phyloP scores from a whole-genome alignment of 2,329 filamentous ascomycete species.

The Colletotrichum sublineola region DNA sequence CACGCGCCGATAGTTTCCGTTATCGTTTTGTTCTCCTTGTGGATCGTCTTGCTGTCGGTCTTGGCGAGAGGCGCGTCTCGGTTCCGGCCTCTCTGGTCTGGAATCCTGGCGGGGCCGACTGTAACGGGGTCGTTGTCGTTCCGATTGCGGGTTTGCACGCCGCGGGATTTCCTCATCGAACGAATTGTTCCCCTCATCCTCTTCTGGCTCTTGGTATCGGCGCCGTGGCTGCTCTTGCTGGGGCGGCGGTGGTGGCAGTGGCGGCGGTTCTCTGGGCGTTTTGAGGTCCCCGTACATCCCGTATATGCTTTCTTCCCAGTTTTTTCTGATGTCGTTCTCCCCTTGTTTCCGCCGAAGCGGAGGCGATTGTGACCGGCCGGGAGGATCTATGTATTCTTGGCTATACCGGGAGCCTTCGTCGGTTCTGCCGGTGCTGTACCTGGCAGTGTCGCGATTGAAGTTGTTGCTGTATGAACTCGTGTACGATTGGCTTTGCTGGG shows the following conservation, averaged over 20 bases:
- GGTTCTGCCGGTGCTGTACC: constrained; percentile 32
- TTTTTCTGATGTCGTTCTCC: not conserved
- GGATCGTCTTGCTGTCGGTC: constrained; percentile 15
- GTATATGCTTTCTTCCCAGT: constrained; percentile 38
- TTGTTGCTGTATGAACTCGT: constrained; percentile 40
- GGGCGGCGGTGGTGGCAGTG: not conserved
- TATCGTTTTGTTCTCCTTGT: not conserved
- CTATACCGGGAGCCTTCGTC: constrained; percentile 24
- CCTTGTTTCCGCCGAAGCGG: constrained; percentile 5
- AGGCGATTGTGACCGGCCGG: not conserved
- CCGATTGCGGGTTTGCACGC: not conserved
- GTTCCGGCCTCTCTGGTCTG: not conserved
- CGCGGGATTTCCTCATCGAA: constrained; percentile 31
- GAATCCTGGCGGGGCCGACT: constrained; percentile 16
- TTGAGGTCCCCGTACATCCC: constrained; percentile 38
- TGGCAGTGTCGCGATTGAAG: constrained; percentile 33
- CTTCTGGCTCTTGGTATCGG: constrained; percentile 5
- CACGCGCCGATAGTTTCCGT: constrained; percentile 16
- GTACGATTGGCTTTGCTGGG: constrained; percentile 21
- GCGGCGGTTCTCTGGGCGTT: constrained; percentile 31
- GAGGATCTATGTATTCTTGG: constrained; percentile 6
- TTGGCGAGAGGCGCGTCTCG: constrained; percentile 16
- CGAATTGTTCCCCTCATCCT: constrained; percentile 19
- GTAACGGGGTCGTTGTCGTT: constrained; percentile 11
- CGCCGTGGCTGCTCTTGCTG: constrained; percentile 10